Evolutionary conservation across 768 basidiomycete species (phyloP).

Genomic region (Asterophora lycoperdoides): DNA sequence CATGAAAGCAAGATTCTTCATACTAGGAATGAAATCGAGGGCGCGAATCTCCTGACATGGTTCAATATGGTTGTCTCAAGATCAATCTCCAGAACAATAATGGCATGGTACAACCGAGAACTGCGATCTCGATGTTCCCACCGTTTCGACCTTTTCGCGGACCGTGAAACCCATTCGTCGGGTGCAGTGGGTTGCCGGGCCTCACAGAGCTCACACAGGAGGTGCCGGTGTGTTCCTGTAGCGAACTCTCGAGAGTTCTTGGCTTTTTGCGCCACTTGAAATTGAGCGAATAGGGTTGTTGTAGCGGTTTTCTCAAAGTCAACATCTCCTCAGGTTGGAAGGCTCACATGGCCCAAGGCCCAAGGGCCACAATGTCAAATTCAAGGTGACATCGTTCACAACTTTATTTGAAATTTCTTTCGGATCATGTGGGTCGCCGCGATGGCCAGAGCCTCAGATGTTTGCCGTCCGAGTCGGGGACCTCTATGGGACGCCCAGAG

Average conservation of each 20-base stretch:
- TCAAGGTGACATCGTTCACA: not conserved
- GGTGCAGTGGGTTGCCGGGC: not conserved
- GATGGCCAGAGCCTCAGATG: no score
- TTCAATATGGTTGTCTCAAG: constrained; percentile 1
- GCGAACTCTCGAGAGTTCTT: not conserved
- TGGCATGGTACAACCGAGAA: constrained; percentile 11
- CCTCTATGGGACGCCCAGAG: no score
- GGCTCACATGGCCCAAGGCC: not conserved
- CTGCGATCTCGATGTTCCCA: not conserved
- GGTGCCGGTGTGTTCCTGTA: not conserved
- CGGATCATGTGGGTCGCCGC: not conserved
- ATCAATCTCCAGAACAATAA: constrained; percentile 12
- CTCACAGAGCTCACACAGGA: not conserved
- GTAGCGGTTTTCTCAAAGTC: not conserved
- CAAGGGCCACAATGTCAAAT: not conserved
- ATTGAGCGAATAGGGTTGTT: no score
- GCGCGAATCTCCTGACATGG: constrained; percentile 14
- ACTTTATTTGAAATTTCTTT: not conserved
- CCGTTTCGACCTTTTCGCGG: not conserved
- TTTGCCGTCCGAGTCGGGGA: no score
- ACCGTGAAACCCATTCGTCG: not conserved
- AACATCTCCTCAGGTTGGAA: not conserved
- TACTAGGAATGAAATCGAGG: constrained; percentile 12
- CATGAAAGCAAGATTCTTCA: not conserved
- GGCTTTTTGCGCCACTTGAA: not conserved